phyloP scores from a whole-genome alignment of 73 alveolate genomes.

The Durusdinium trenchii region DNA sequence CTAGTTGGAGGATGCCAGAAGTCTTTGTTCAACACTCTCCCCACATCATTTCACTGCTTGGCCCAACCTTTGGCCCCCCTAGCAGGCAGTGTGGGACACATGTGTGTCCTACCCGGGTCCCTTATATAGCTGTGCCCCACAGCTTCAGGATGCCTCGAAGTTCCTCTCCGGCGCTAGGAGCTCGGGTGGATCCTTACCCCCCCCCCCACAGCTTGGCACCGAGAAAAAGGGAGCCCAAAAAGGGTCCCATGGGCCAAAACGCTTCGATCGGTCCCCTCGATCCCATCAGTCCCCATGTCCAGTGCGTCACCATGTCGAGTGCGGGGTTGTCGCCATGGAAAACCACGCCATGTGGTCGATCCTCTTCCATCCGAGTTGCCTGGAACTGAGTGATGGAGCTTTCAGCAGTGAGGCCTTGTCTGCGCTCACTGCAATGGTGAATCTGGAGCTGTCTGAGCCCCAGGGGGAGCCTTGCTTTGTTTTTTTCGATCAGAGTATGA shows the following conservation, averaged over 20 bases:
- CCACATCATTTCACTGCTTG: too few relatives aligned
- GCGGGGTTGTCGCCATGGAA: background rate
- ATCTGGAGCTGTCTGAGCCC: slow-evolving; percentile 96
- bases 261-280: too few relatives aligned
- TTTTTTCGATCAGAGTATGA: too few relatives aligned
- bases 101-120: too few relatives aligned
- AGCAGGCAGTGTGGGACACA: too few relatives aligned
- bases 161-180: slow-evolving; percentile 97
- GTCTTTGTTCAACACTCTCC: too few relatives aligned
- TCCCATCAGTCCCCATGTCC: too few relatives aligned
- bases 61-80: too few relatives aligned
- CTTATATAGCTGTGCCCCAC: too few relatives aligned
- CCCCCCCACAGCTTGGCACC: background rate
- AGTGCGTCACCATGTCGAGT: background rate
- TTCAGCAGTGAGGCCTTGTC: slow-evolving; percentile 96
- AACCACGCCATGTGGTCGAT: background rate
- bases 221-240: too few relatives aligned
- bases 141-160: slow-evolving; percentile 97
- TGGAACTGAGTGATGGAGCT: background rate
- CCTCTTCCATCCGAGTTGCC: background rate
- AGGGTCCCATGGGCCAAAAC: too few relatives aligned
- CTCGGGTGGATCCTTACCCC: background rate
- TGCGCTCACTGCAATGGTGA: slow-evolving; percentile 98
- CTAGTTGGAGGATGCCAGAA: too few relatives aligned
- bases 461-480: background rate